These are phyloP conservation scores for Ruellia speciosa DNA, from an alignment of 305 asterid species.

Conservation along the genomic window DNA sequence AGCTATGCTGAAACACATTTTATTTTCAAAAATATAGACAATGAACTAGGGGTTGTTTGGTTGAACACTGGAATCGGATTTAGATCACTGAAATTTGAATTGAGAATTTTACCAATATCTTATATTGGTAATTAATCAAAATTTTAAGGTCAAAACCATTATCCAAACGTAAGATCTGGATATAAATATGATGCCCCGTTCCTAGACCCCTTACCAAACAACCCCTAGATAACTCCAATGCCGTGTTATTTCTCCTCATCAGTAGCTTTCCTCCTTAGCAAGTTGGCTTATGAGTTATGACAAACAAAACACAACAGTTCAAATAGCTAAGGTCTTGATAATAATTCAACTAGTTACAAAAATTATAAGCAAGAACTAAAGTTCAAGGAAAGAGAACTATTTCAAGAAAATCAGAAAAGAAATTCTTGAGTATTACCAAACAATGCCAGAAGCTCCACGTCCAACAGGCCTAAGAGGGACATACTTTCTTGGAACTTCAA, in stretches of 20 bases:
- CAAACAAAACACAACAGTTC: not conserved
- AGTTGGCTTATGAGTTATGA: not conserved
- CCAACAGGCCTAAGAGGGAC: slow-evolving; percentile 64
- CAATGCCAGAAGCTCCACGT: slow-evolving; percentile 69
- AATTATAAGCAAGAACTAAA: slow-evolving; percentile 7
- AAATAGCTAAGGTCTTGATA: not conserved
- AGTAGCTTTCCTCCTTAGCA: not conserved
- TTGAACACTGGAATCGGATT: no score
- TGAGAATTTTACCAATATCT: no score
- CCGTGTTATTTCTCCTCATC: not conserved
- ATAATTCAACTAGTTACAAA: not conserved
- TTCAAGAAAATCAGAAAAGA: not conserved
- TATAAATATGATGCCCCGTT: no score
- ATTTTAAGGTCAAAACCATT: no score
- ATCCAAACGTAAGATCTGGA: no score
- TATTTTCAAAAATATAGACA: no score
- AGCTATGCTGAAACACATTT: no score
- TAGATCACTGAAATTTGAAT: no score
- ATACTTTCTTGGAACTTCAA: slow-evolving; percentile 65
- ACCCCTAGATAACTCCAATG: not conserved
- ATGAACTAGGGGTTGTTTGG: no score
- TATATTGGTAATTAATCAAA: no score
- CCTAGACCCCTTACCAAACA: not conserved
- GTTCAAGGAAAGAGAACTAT: not conserved
- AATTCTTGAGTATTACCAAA: slow-evolving; percentile 36